Evolutionary conservation across 257 asterid species (phyloP), one percentile per base, ranked within the genome.

Genomic region (Solanum tarijense): DNA sequence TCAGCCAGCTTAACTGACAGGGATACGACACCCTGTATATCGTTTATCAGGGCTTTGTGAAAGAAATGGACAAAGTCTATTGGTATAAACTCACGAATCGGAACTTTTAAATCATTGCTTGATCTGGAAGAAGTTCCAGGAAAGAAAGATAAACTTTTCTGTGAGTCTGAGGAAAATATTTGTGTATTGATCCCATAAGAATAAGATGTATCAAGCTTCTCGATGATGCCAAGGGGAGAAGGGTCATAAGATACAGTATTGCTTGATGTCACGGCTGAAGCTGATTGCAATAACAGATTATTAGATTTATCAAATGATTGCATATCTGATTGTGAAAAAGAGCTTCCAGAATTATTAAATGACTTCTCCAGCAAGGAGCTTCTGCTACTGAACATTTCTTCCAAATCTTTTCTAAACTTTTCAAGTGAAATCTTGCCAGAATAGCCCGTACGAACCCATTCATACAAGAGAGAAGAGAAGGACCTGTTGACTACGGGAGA

Each of bases 11-110:
- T 92, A 86, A 96, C 89, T 41, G 99, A 93, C 62, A 93, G 89
- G 89, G 90, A 84, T 87, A 91, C 94, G 13, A 96, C 93, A 90
- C 84, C 86, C 35, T 92, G 94, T 84, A 95, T 91, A 86, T 96
- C 95, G 82, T 92, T 93, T 46, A 87, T 89, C 83, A 96, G 90
- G 85, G 95, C 98, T 89, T 89, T 93, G 91, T 96, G 98, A 89
- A 96, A 89, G 83, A 91, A 91, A 78, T 91, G 89, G 85, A 96
- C 72, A 39, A 91, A 91, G 89, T 95, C 95, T 92, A 93, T 91
- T 25, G 96, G 98, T 89, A 93, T 89, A 16, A 94, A 87, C 79
- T 93, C 96, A 38, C 84, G 92, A 82, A 86, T 76, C 35, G 41
- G 83, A 60, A 89, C 69, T 62, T 91, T 65, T 83, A 72, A 21